Evolutionary conservation across 140 eudicot genomes (phyloP).

Genomic region (Erigeron philadelphicus): DNA sequence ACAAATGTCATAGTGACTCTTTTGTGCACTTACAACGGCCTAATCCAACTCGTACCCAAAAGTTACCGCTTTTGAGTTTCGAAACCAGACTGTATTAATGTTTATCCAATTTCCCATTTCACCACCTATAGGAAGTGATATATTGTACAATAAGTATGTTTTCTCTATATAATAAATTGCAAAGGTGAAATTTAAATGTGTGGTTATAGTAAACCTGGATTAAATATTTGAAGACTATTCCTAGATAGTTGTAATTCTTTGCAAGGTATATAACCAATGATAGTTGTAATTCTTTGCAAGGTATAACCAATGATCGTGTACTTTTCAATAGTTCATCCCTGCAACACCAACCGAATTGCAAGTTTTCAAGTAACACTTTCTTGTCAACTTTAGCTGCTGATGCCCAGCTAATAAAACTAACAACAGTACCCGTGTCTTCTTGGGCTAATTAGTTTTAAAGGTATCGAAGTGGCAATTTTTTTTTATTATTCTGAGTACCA

Average conservation of each 20-base stretch:
- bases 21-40: too few species aligned
- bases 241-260: slow-evolving; percentile 61
- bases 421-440: slow-evolving; percentile 53
- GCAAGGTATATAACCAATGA: slow-evolving; percentile 73
- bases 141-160: background rate
- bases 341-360: slow-evolving; percentile 77
- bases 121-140: background rate
- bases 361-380: slow-evolving; percentile 50
- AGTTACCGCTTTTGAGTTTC: too few species aligned
- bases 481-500: too few species aligned
- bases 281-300: slow-evolving; percentile 62
- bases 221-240: slow-evolving; percentile 69
- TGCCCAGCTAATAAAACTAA: slow-evolving; percentile 73
- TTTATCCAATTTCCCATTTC: background rate
- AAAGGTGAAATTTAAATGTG: background rate
- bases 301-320: slow-evolving; percentile 65
- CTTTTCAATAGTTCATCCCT: slow-evolving; percentile 83
- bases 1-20: too few species aligned
- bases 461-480: too few species aligned
- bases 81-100: too few species aligned
- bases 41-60: too few species aligned
- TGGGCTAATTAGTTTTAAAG: too few species aligned
- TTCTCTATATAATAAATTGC: background rate
- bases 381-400: slow-evolving; percentile 66
- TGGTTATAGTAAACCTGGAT: slow-evolving; percentile 51